Evolutionary conservation across 2,329 filamentous ascomycete species (phyloP).

Genomic region (Epichloe baconii): DNA sequence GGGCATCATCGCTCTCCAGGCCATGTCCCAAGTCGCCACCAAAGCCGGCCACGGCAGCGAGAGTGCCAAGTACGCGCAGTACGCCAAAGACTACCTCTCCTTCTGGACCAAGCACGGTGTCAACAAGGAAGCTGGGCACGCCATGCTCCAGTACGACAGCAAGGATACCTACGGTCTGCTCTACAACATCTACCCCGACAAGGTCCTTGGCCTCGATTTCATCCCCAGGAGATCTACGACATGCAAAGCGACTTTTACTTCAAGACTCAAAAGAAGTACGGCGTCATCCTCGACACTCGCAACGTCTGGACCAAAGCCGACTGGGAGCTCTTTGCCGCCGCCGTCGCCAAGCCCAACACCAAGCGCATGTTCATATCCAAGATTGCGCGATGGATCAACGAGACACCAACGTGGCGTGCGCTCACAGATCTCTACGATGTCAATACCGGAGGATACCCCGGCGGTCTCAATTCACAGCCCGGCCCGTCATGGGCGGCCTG

Average conservation of each 20-base stretch:
- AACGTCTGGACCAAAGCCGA: conserved; percentile 77
- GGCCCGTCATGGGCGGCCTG: conserved; percentile 68
- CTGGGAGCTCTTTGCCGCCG: conserved; percentile 79
- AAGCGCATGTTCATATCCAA: conserved; percentile 52
- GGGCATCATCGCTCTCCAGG: conserved; percentile 70
- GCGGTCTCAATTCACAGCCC: conserved; percentile 57
- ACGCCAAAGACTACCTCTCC: conserved; percentile 54
- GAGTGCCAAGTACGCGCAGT: conserved; percentile 43
- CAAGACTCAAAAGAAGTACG: conserved; percentile 58
- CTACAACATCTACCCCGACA: conserved; percentile 76
- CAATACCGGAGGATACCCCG: conserved; percentile 51
- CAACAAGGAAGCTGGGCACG: conserved; percentile 55
- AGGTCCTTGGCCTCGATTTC: conserved; percentile 62
- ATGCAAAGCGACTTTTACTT: conserved; percentile 69
- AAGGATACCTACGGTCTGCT: conserved; percentile 37
- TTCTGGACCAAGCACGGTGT: conserved; percentile 63
- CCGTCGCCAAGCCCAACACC: conserved; percentile 50
- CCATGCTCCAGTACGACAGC: conserved; percentile 69
- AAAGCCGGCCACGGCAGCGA: conserved; percentile 46
- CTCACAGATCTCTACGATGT: conserved; percentile 71
- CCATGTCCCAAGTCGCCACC: conserved; percentile 59
- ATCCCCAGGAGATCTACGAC: conserved; percentile 61
- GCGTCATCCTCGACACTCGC: conserved; percentile 69
- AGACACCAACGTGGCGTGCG: conserved; percentile 55
- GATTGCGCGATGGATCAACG: conserved; percentile 62